phyloP scores from a whole-genome alignment of 176 grass and related monocot genomes.

The Zea mays region Zm-B73-REFERENCE-NAM-5.0 NC_050100.1:216896501-216897000 shows the following conservation, averaged over 20 bases:
- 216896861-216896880: conserved; percentile 13
- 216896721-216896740: not conserved
- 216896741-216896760: not conserved
- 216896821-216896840: conserved; percentile 44
- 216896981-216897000: not conserved
- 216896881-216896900: conserved; percentile 14
- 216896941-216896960: not conserved
- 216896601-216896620: conserved; percentile 7
- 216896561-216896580: not conserved
- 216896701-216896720: not conserved
- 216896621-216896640: not conserved
- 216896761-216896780: conserved; percentile 33
- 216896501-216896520: not conserved
- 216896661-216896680: not conserved
- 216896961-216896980: not conserved
- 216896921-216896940: not conserved
- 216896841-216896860: conserved; percentile 1
- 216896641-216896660: not conserved
- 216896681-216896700: not conserved
- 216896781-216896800: conserved; percentile 24
- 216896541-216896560: not conserved
- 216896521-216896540: not conserved
- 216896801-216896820: conserved; percentile 32
- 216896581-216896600: not conserved
- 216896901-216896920: not conserved